These are phyloP conservation scores for Penicillium mononematosum DNA, from an alignment of 495 filamentous ascomycete genomes.

Conservation along the genomic window DNA sequence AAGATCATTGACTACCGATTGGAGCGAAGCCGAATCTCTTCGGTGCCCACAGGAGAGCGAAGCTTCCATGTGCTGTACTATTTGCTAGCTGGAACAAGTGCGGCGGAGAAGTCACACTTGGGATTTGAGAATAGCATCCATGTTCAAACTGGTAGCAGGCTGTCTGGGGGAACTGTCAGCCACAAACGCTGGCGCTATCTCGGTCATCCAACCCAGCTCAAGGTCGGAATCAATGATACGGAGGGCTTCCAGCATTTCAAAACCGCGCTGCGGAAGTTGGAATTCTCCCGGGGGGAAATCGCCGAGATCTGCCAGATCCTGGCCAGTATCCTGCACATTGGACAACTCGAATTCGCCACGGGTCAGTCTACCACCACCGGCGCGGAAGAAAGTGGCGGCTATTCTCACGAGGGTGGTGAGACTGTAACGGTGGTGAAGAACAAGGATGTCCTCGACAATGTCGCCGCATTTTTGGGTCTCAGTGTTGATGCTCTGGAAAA, in stretches of 20 bases:
- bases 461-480: slow-evolving; percentile 91
- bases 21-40: slow-evolving; percentile 84
- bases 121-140: slow-evolving; percentile 65
- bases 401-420: slow-evolving; percentile 91
- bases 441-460: slow-evolving; percentile 79
- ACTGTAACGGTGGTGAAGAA: slow-evolving; percentile 84
- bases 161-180: slow-evolving; percentile 50
- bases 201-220: slow-evolving; percentile 92
- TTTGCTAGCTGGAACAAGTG: slow-evolving; percentile 85
- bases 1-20: slow-evolving; percentile 92
- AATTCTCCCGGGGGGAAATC: slow-evolving; percentile 90
- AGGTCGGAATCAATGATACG: slow-evolving; percentile 91
- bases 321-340: slow-evolving; percentile 89
- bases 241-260: slow-evolving; percentile 98
- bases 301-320: slow-evolving; percentile 94
- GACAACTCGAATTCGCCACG: slow-evolving; percentile 87
- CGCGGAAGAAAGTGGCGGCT: slow-evolving; percentile 91
- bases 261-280: slow-evolving; percentile 86
- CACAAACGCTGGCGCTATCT: slow-evolving; percentile 91
- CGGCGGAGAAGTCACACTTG: slow-evolving; percentile 84
- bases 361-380: slow-evolving; percentile 72
- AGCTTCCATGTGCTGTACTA: slow-evolving; percentile 98
- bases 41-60: slow-evolving; percentile 90
- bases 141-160: slow-evolving; percentile 44
- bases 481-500: slow-evolving; percentile 75